Evolutionary conservation across 768 basidiomycete species (phyloP).

Genomic region (Omphalotus guepiniiformis): DNA sequence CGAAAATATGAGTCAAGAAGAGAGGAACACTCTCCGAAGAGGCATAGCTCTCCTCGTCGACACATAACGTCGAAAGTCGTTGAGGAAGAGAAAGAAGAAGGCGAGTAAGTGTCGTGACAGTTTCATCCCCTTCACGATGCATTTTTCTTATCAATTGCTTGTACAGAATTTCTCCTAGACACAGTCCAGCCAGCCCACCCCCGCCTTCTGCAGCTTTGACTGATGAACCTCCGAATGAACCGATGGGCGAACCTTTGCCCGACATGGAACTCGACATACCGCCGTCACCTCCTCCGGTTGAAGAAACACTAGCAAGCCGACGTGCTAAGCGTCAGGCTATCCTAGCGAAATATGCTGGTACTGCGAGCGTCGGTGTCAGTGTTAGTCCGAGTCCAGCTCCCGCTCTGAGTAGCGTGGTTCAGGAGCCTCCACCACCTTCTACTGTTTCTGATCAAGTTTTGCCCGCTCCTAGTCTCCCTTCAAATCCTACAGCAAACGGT

Average conservation of each 20-base stretch:
- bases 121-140: slow-evolving; percentile 3
- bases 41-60: slow-evolving; percentile 1
- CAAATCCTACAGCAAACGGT: slow-evolving; percentile 32
- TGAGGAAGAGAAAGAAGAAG: slow-evolving; percentile 78
- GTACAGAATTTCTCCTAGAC: slow-evolving; percentile 63
- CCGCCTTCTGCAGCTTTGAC: slow-evolving; percentile 16
- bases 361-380: slow-evolving; percentile 43
- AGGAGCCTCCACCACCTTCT: slow-evolving; percentile 59
- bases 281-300: slow-evolving; percentile 51
- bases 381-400: slow-evolving; percentile 46
- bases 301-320: slow-evolving; percentile 63
- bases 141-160: slow-evolving; percentile 9
- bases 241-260: slow-evolving; percentile 18
- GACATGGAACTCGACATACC: slow-evolving; percentile 57
- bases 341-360: slow-evolving; percentile 66
- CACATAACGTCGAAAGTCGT: slow-evolving; percentile 8
- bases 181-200: slow-evolving; percentile 23
- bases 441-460: slow-evolving; percentile 59
- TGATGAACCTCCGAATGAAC: slow-evolving; percentile 29
- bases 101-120: slow-evolving; percentile 75
- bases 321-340: slow-evolving; percentile 75
- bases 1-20: slow-evolving; percentile 20
- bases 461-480: slow-evolving; percentile 32
- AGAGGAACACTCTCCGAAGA: neutral
- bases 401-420: slow-evolving; percentile 64